Conservation (phyloP, 768 basidiomycete genomes). For the Leccinum rimulosum region DNA sequence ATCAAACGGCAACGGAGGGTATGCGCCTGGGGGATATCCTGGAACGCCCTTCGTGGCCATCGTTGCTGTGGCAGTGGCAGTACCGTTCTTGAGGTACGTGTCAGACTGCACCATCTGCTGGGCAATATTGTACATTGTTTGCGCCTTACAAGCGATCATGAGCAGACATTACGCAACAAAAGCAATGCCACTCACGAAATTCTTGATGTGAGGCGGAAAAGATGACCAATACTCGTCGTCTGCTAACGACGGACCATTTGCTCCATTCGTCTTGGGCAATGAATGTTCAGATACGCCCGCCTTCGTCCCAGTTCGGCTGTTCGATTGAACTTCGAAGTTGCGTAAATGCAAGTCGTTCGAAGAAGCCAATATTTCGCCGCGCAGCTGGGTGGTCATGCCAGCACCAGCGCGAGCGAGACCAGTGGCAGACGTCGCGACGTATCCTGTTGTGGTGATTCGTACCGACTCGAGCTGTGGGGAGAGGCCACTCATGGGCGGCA, state of each 20-base stretch:
- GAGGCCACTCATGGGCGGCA: constrained; percentile 33
- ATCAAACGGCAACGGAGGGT: constrained; percentile 46
- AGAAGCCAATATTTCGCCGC: constrained; percentile 58
- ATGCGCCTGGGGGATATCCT: constrained; percentile 42
- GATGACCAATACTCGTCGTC: constrained; percentile 72
- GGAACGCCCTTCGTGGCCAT: constrained; percentile 35
- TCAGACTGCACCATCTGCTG: constrained; percentile 59
- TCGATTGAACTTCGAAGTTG: constrained; percentile 29
- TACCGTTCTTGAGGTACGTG: constrained; percentile 36
- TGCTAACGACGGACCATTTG: constrained; percentile 25
- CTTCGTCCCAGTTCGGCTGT: constrained; percentile 27
- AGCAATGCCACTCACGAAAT: constrained; percentile 53
- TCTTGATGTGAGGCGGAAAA: constrained; percentile 64
- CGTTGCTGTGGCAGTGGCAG: constrained; percentile 28
- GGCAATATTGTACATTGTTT: constrained; percentile 67
- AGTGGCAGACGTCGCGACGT: constrained; percentile 37
- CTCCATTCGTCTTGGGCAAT: constrained; percentile 24
- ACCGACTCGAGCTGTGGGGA: constrained; percentile 49
- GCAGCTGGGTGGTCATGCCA: constrained; percentile 38
- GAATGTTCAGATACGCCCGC: constrained; percentile 18
- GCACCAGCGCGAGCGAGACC: constrained; percentile 32
- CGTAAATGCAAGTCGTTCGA: constrained; percentile 61
- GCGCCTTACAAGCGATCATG: constrained; percentile 43
- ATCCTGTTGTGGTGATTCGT: constrained; percentile 45
- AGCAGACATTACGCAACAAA: constrained; percentile 22